Conservation (phyloP, 2,329 filamentous ascomycete species). For the Diaporthe longicolla region DNA sequence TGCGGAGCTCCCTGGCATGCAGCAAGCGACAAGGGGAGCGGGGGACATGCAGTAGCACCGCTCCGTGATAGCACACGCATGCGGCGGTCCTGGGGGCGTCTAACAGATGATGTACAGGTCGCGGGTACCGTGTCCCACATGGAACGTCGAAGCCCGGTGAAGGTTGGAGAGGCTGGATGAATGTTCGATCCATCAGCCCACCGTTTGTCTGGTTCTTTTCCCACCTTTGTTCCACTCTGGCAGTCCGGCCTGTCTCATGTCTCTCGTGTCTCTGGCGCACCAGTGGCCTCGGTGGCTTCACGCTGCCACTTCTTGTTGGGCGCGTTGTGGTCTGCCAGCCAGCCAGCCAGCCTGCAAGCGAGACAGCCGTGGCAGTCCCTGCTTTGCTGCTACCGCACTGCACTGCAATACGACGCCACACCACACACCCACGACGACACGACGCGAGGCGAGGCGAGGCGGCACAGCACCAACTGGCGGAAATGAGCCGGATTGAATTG, state of each 20-base stretch:
- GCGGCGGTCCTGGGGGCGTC: background rate
- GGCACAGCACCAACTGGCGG: slow-evolving; percentile 19
- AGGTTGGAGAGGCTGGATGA: slow-evolving; percentile 22
- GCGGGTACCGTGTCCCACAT: slow-evolving; percentile 10
- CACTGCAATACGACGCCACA: slow-evolving; percentile 22
- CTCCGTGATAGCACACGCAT: slow-evolving; percentile 2
- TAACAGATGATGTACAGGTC: slow-evolving; percentile 9
- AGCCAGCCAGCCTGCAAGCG: slow-evolving; percentile 20
- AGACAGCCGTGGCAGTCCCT: slow-evolving; percentile 14
- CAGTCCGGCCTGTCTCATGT: slow-evolving; percentile 4
- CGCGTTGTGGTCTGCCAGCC: background rate
- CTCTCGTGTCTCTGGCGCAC: background rate
- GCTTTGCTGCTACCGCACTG: background rate
- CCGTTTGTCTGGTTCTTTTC: background rate
- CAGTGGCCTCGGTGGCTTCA: background rate
- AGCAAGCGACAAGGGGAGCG: slow-evolving; percentile 7
- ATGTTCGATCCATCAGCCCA: slow-evolving; percentile 30
- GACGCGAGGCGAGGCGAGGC: slow-evolving; percentile 14
- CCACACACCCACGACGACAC: background rate
- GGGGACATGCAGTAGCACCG: slow-evolving; percentile 4
- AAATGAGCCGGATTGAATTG: slow-evolving; percentile 33
- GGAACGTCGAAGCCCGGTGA: slow-evolving; percentile 15
- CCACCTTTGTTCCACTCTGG: background rate
- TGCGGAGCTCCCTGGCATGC: slow-evolving; percentile 6
- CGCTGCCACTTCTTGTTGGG: background rate